phyloP scores from a whole-genome alignment of 805 yeast genomes.

The Starmerella kuoi region DNA sequence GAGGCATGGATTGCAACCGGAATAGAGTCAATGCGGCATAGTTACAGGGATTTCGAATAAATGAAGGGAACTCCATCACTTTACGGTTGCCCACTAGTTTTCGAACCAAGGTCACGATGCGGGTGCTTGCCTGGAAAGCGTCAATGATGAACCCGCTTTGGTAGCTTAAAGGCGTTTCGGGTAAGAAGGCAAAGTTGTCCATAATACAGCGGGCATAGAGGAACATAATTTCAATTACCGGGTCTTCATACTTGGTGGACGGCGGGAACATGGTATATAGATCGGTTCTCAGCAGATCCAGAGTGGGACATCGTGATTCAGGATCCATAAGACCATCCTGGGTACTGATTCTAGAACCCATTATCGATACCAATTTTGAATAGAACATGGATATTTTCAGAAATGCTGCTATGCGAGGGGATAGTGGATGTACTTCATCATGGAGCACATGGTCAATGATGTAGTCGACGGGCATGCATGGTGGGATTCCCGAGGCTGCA shows the following conservation, averaged over 20 bases:
- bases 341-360: conserved; percentile 75
- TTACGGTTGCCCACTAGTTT: conserved; percentile 54
- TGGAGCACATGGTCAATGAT: conserved; percentile 65
- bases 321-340: conserved; percentile 87
- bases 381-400: conserved; percentile 70
- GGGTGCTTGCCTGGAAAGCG: conserved; percentile 70
- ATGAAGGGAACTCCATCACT: conserved; percentile 74
- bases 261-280: conserved; percentile 57
- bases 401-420: conserved; percentile 56
- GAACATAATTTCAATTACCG: conserved; percentile 63
- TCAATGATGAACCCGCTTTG: conserved; percentile 73
- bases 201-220: conserved; percentile 68
- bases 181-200: conserved; percentile 78
- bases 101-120: conserved; percentile 67
- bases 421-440: conserved; percentile 36
- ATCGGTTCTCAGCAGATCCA: conserved; percentile 68
- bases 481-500: conserved; percentile 75
- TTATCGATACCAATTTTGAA: conserved; percentile 65
- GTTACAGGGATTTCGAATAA: conserved; percentile 74
- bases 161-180: conserved; percentile 66
- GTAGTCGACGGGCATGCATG: conserved; percentile 72
- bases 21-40: conserved; percentile 64
- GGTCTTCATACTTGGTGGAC: conserved; percentile 31
- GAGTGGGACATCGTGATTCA: conserved; percentile 63
- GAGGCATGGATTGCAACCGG: conserved; percentile 67